phyloP scores from a whole-genome alignment of 768 basidiomycete genomes.

The Lentinus brumalis region DNA sequence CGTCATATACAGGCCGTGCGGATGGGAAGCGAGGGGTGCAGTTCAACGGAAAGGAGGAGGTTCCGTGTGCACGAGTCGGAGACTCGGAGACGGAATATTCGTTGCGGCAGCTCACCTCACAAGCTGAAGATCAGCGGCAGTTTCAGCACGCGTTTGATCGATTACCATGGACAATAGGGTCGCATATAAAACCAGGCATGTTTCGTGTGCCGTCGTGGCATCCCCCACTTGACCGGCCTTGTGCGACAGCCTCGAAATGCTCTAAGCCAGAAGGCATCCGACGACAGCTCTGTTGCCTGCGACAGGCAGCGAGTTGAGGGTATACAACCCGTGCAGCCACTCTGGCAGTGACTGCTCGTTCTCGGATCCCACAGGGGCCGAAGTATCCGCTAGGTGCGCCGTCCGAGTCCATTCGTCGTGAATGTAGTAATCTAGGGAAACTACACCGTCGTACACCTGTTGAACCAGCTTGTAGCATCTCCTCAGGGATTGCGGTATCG shows the following conservation, averaged over 20 bases:
- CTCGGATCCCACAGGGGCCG: too few species aligned
- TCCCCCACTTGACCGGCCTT: background rate
- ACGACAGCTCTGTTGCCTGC: too few species aligned
- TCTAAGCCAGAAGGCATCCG: background rate
- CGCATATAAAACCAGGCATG: background rate
- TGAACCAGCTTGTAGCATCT: too few species aligned
- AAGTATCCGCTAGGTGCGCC: too few species aligned
- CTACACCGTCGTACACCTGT: too few species aligned
- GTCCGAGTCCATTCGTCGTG: too few species aligned
- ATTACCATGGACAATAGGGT: background rate
- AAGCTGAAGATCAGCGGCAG: slow-evolving; percentile 9
- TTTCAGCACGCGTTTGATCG: slow-evolving; percentile 10
- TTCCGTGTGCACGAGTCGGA: slow-evolving; percentile 8
- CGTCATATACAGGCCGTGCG: background rate
- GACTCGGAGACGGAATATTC: slow-evolving; percentile 17
- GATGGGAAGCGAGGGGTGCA: background rate
- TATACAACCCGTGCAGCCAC: too few species aligned
- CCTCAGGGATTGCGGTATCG: background rate
- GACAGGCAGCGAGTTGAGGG: too few species aligned
- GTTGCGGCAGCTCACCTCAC: background rate
- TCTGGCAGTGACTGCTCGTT: too few species aligned
- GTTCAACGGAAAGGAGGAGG: background rate
- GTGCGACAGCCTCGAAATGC: background rate
- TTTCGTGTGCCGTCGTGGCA: background rate
- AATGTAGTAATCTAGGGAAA: too few species aligned